Base-by-base conservation (phyloP, 2,329 filamentous ascomycete genomes). In the Phaeophleospora eucalypticola region DNA sequence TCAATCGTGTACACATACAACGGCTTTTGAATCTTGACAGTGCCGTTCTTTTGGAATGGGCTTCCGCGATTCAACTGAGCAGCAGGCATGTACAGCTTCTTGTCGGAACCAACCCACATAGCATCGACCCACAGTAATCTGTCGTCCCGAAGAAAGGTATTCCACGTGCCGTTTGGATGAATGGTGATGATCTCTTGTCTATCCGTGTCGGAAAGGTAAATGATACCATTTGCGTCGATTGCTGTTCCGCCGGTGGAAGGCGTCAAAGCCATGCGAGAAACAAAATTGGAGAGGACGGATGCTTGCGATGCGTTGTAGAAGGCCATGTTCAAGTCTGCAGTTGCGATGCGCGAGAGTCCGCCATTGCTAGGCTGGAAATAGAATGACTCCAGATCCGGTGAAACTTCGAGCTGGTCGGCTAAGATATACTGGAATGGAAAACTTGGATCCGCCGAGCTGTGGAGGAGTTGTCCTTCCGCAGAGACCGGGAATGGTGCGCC, bases 321-420 rank as follows among this genome's bases (percentile, higher is more conserved):
- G 1, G 65, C 56, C 18, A 57, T 51, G 36, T 68, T 61, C n/a
- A 69, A 52, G 33, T 58, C 66, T 17, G 53, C 50, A 0, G 66
- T 70, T 43, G 63, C 52, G 48, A 71, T 64, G 4, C 63, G 58
- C 34, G 48, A 65, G 50, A 71, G 52, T 2, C 65, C 63, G 10
- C 68, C 68, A 36, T 53, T 64, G 3, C 58, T 56, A 6, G 68
- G 65, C 45, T 70, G 66, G 45, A 67, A 70, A 52, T 70, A 70
- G 34, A 65, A 58, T 29, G 59, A 69, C 16, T 60, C 52, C 2
- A 63, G 65, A 36, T 69, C 63, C 1, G 68, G 67, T 0, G 64
- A 68, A 4, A 70, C 65, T 52, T 70, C 68, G n/a, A 66, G 60
- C 43, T 71, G 67, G 46, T 69, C 67, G 16, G 64, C 60, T 18